Evolutionary conservation across 31 red algal species (phyloP), one percentile per base, ranked within the genome.

Genomic region (Porphyra umbilicalis): DNA sequence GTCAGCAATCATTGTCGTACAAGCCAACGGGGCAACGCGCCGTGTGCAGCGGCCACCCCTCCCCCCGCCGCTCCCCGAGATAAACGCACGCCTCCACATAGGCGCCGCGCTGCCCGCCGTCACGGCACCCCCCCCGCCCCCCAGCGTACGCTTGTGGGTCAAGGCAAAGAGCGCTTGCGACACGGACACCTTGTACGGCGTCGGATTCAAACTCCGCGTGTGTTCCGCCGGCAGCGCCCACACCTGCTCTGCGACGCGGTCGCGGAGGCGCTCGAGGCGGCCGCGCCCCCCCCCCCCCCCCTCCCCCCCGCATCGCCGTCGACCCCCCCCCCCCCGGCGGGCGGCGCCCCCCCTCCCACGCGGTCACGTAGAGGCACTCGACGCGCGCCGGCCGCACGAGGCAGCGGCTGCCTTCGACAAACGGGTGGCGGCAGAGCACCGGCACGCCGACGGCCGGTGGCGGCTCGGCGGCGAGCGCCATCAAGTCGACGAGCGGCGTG

Each of bases 111-210:
- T 8, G 13, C 25, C 57, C 6, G 57, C 7, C 57, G 8, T 25
- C 57, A 29, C 30, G 57, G 57, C 57, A 71, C 57, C 25, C 13
- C 57, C 14, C 57, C 8, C 13, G 57, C 57, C 0, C 30, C 57
- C 13, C 6, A 71, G 30, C 57, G 57, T 71, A 71, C 57, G 76
- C 20, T 82, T 77, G 35, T 87, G 85, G 31, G 80, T 81, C 6
- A 87, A 76, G 30, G 40, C 32, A 68, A 87, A 87, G 25, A 87
- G 81, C 16, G 85, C 46, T 46, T 79, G 34, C 18, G 78, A 79
- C 74, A 87, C 85, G 10, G 76, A 79, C 35, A 87, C 85, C 32
- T 87, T 87, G 85, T 87, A 87, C 15, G 85, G 85, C 9, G 85
- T 87, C 32, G 85, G 85, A 31, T 87, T 87, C 20, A 87, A 40